These are phyloP conservation scores for Phytopythium boreale DNA, from an alignment of 352 stramenopile genomes.

Conservation along the genomic window DNA sequence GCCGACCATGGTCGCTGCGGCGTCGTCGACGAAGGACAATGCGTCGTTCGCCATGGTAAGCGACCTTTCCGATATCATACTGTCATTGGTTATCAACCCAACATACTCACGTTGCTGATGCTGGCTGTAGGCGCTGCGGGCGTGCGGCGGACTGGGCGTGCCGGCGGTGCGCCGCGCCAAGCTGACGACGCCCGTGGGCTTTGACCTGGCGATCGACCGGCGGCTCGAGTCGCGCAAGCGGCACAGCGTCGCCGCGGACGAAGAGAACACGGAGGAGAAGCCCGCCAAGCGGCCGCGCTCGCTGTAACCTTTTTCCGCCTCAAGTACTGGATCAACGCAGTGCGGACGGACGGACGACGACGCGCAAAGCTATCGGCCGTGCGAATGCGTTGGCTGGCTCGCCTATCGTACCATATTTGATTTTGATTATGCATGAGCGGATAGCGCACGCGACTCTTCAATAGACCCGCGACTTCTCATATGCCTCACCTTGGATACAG, in stretches of 20 bases:
- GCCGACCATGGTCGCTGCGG: constrained; percentile 10
- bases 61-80: background rate
- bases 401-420: constrained; percentile 1
- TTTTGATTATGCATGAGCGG: background rate
- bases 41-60: constrained; percentile 24
- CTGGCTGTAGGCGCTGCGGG: constrained; percentile 34
- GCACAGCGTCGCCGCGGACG: constrained; percentile 19
- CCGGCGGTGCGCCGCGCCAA: constrained; percentile 62
- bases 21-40: constrained; percentile 31
- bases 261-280: background rate
- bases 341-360: background rate
- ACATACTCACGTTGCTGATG: background rate
- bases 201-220: constrained; percentile 60
- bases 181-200: constrained; percentile 63
- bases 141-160: constrained; percentile 60
- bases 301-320: background rate
- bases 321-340: background rate
- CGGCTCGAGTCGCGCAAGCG: constrained; percentile 18
- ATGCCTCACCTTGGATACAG: background rate
- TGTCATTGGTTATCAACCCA: background rate
- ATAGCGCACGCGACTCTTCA: background rate
- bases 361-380: background rate
- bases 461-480: background rate
- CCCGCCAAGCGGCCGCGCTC: constrained; percentile 3
- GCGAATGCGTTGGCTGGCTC: background rate